Conservation (phyloP, 208 protist genomes). For the Jaenimonas drosophilae region DNA sequence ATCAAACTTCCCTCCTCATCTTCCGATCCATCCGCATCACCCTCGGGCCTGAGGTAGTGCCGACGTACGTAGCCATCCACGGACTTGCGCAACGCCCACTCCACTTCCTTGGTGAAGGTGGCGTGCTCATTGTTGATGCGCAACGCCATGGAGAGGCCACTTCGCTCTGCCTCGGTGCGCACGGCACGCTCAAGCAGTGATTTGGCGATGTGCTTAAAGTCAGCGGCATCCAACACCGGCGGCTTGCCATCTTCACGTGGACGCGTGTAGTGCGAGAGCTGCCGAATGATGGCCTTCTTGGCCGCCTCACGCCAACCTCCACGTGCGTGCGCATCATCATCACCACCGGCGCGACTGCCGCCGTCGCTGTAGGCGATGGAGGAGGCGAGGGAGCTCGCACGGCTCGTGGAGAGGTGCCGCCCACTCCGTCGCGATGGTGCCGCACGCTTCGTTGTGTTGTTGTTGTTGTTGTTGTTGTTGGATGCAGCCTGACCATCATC, state of each 20-base stretch:
- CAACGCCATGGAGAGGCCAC: constrained; percentile 47
- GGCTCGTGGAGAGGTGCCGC: not conserved
- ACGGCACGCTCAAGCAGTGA: constrained; percentile 64
- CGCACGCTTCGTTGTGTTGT: no score
- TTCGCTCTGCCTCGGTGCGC: constrained; percentile 38
- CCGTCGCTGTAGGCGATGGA: not conserved
- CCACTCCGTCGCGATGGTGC: no score
- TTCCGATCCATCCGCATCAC: no score
- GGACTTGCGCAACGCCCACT: constrained; percentile 47
- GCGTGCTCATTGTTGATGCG: constrained; percentile 15
- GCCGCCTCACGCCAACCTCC: constrained; percentile 62
- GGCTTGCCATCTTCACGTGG: constrained; percentile 40
- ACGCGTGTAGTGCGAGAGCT: constrained; percentile 60
- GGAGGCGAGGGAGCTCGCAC: not conserved
- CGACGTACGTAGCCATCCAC: constrained; percentile 71
- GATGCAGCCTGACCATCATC: constrained; percentile 3
- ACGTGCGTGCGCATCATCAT: no score
- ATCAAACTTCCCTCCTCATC: no score
- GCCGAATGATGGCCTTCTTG: constrained; percentile 72
- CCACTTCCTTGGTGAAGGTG: constrained; percentile 15
- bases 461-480: no score
- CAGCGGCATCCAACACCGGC: constrained; percentile 31
- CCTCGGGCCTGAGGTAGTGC: constrained; percentile 27
- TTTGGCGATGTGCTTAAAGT: constrained; percentile 41
- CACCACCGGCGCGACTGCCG: not conserved